A percentile compares a stretch with the other conserved stretches of the same genome.
These are phyloP conservation scores for Talaromyces sp. DNA, from an alignment of 2,329 filamentous ascomycete species.

Conservation along the genomic window DNA sequence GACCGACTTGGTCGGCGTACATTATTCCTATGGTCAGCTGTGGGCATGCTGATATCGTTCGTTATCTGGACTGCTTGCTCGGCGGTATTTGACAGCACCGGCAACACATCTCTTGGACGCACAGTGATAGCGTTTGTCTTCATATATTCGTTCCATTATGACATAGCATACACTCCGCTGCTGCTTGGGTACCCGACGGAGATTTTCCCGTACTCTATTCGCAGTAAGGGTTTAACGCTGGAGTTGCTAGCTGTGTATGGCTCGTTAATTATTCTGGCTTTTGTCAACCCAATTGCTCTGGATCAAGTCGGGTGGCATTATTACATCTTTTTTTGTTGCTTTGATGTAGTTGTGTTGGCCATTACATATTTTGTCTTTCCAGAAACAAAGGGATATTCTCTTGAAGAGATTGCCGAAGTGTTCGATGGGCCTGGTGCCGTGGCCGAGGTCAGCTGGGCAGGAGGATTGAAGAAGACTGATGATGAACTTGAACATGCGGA, in stretches of 20 bases:
- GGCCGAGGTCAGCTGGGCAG: not conserved
- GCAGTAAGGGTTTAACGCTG: slow-evolving; percentile 49
- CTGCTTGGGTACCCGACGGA: slow-evolving; percentile 50
- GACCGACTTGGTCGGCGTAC: not conserved
- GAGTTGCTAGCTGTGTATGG: slow-evolving; percentile 18
- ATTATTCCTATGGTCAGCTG: not conserved
- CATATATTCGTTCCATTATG: slow-evolving; percentile 7
- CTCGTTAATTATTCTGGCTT: slow-evolving; percentile 18
- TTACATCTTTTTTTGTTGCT: slow-evolving; percentile 54
- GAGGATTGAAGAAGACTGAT: not conserved
- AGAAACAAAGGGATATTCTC: slow-evolving; percentile 48
- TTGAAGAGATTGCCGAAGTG: slow-evolving; percentile 46
- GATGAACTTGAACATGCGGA: not conserved
- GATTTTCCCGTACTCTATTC: slow-evolving; percentile 47
- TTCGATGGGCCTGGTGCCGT: slow-evolving; percentile 13
- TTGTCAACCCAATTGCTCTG: slow-evolving; percentile 20
- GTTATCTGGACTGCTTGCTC: slow-evolving; percentile 14
- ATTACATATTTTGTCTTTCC: slow-evolving; percentile 48
- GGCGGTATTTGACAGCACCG: slow-evolving; percentile 11
- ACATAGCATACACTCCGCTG: slow-evolving; percentile 29
- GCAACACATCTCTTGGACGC: not conserved
- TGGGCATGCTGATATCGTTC: not conserved
- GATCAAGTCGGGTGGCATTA: not conserved
- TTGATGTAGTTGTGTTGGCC: slow-evolving; percentile 41
- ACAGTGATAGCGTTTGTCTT: slow-evolving; percentile 9